Conservation (phyloP, 768 basidiomycete species). For the Filobasidium floriforme region DNA sequence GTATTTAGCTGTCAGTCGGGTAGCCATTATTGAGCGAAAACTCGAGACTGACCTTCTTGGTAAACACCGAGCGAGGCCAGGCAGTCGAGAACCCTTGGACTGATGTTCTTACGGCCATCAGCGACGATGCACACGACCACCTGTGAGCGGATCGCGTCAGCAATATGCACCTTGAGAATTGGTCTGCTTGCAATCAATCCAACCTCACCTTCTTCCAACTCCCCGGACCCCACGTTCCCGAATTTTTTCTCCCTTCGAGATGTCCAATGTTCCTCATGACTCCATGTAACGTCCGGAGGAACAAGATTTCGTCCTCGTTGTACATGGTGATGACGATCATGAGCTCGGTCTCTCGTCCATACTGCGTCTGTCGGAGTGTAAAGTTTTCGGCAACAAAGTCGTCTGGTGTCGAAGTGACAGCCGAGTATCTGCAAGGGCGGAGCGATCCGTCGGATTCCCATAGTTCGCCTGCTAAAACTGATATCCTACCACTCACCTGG, state of each 20-base stretch:
- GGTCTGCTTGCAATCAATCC: neutral
- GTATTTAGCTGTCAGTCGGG: conserved; percentile 14
- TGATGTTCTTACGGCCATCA: conserved; percentile 78
- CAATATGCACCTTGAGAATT: neutral
- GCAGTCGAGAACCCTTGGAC: conserved; percentile 50
- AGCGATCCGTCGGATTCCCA: conserved; percentile 33
- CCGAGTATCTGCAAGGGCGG: conserved; percentile 83
- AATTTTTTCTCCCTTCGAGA: conserved; percentile 72
- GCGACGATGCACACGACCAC: conserved; percentile 88
- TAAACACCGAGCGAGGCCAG: conserved; percentile 44
- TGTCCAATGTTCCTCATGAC: conserved; percentile 91
- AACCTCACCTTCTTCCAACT: conserved; percentile 78
- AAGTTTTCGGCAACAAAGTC: conserved; percentile 78
- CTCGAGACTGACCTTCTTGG: conserved; percentile 37
- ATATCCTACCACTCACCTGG: conserved; percentile 36
- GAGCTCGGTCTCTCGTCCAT: conserved; percentile 73
- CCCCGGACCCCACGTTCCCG: conserved; percentile 93
- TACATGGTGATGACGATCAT: conserved; percentile 96
- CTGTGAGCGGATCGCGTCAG: conserved; percentile 22
- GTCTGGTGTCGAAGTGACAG: conserved; percentile 88
- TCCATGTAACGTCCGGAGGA: conserved; percentile 83
- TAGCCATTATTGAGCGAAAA: neutral
- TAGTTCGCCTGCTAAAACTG: too few relatives aligned
- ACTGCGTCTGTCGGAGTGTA: conserved; percentile 74
- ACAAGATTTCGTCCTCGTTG: conserved; percentile 84